Conservation (phyloP, 495 filamentous ascomycete species). For the Extremus antarcticus region DNA sequence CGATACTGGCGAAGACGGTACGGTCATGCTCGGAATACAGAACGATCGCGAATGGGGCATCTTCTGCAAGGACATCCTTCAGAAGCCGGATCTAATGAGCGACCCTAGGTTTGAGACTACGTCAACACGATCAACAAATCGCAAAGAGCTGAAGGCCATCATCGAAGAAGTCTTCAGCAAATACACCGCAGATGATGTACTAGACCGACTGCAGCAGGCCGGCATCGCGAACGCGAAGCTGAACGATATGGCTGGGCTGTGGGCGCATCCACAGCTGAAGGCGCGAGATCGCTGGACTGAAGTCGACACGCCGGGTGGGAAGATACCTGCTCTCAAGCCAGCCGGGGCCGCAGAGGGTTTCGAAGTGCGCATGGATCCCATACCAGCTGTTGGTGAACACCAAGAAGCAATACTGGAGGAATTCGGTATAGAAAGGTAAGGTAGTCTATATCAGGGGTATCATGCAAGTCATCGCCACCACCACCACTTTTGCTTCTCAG, state of each 20-base stretch:
- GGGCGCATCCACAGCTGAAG: slow-evolving; percentile 39
- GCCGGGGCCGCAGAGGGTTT: slow-evolving; percentile 26
- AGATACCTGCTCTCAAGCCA: slow-evolving; percentile 35
- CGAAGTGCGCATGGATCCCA: slow-evolving; percentile 19
- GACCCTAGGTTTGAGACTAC: slow-evolving; percentile 18
- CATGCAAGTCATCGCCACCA: slow-evolving; percentile 1
- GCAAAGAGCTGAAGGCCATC: slow-evolving; percentile 14
- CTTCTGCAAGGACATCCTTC: slow-evolving; percentile 36
- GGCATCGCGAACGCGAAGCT: slow-evolving; percentile 41
- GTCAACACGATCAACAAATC: slow-evolving; percentile 13
- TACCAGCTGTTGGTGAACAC: slow-evolving; percentile 19
- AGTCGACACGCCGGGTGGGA: slow-evolving; percentile 34
- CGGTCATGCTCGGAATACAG: slow-evolving; percentile 45
- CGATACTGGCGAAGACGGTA: slow-evolving; percentile 35
- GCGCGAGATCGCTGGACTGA: slow-evolving; percentile 38
- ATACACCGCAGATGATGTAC: slow-evolving; percentile 9
- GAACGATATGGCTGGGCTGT: slow-evolving; percentile 41
- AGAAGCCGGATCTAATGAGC: slow-evolving; percentile 11
- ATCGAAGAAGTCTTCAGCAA: slow-evolving; percentile 19
- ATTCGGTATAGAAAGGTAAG: slow-evolving; percentile 17
- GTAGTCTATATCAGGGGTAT: slow-evolving; percentile 2
- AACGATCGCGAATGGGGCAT: slow-evolving; percentile 43
- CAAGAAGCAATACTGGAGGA: slow-evolving; percentile 15
- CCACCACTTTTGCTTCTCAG: background rate
- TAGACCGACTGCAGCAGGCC: slow-evolving; percentile 13